Evolutionary conservation across 1,139 yeast genomes (phyloP), one percentile per base, ranked within the genome.

Genomic region (Protomyces inundatus): DNA sequence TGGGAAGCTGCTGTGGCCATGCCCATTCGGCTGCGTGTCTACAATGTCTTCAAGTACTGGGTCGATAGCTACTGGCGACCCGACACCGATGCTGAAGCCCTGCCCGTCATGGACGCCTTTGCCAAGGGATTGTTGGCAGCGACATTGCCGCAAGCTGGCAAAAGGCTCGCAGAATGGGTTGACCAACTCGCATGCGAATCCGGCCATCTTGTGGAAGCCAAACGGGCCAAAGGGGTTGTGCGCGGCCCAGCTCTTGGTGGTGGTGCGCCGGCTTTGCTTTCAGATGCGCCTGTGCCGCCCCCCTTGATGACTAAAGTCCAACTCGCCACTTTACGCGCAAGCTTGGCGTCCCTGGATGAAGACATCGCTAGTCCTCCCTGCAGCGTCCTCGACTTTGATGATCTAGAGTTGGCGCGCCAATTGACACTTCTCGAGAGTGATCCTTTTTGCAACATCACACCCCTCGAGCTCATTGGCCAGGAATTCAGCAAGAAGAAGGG

Each of bases 371-470:
- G 35, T 6, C 37, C 33, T 10, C 10, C 12, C n/a, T 58, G 62
- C 56, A 51, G 55, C 32, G 74, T 88, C 39, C 73, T 84, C 66
- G 95, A 89, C 67, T 82, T 90, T 66, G 93, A 88, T 69, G 83
- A 89, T 51, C 76, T 82, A 62, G 95, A 87, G 68, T 80, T 90
- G 70, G 97, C 97, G 0, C 80, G 93, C 55, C 98, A 91, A 74
- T 77, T 93, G 64, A 88, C 97, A 0, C 74, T 90, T n/a, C 79
- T 86, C 64, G 97, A 90, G 72, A 88, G 86, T 71, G 82, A 80
- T 55, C 76, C 86, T 48, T 91, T 87, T 73, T 79, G 84, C 54
- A 80, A 82, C 66, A 88, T 93, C 58, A 82, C 86, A 16, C 84
- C 86, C 64, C 83, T 82, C 71, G 95, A 93, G 68, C 86, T 96